These are phyloP conservation scores for Eimeria maxima DNA, from an alignment of 169 alveolate species.

Conservation along the genomic window DNA sequence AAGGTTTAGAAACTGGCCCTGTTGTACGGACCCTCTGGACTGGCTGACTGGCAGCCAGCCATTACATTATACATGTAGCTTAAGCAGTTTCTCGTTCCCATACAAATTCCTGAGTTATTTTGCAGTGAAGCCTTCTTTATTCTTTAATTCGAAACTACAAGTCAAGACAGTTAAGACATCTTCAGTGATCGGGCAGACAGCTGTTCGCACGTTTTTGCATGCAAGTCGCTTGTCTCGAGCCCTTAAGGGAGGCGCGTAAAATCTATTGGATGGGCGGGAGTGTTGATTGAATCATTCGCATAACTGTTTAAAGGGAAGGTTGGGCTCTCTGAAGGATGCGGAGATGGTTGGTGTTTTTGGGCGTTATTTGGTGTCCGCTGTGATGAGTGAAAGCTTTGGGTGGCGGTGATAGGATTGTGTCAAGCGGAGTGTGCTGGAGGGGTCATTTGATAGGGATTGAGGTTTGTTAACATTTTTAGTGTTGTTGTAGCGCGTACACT, in stretches of 20 bases:
- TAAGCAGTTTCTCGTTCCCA: background rate
- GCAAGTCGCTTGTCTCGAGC: conserved; percentile 28
- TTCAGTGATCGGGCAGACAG: background rate
- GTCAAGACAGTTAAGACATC: background rate
- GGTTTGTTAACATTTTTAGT: no score
- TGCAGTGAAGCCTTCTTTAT: background rate
- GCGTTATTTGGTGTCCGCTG: background rate
- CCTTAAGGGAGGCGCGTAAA: background rate
- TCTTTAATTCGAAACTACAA: background rate
- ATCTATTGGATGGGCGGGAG: background rate
- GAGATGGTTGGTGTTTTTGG: background rate
- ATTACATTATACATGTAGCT: background rate
- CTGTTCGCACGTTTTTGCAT: background rate
- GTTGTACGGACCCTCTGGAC: background rate
- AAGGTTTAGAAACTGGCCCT: background rate
- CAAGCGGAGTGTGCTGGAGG: no score
- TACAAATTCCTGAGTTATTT: background rate
- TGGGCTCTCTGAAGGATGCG: background rate
- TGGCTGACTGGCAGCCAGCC: conserved; percentile 19
- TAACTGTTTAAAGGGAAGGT: background rate
- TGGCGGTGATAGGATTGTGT: no score
- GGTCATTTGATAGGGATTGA: no score
- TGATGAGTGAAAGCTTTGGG: background rate
- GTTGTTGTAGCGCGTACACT: no score
- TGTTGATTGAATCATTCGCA: no score